Base-by-base conservation (phyloP, 2,329 filamentous ascomycete genomes). In the Fusarium poae region DNA sequence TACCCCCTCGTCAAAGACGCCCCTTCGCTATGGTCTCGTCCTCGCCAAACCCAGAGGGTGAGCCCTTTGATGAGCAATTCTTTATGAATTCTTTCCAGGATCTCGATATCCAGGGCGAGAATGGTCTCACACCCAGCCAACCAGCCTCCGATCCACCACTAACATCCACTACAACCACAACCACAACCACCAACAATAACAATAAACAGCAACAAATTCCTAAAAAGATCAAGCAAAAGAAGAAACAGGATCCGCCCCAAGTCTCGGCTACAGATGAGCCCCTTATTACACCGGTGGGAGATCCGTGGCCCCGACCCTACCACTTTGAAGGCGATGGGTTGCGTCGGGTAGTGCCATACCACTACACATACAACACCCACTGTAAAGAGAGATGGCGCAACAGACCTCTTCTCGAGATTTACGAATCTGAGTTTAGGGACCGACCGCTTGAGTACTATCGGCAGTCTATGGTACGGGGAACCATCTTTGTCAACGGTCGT, bases 321-420 rank as follows among this genome's bases (percentile, higher is more conserved):
- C 91, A 91, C 74, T 84, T 97, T 66, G 91, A 97, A 73, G 90
- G 67, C 25, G 67, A 91, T 72, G 94, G 92, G 11, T 82, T 99
- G 65, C 90, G 94, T 51, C 90, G 93, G 68, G 91, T 97, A 32
- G 86, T 85, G 43, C 95, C 95, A 5, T 98, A 99, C 77, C 89
- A 96, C 77, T 97, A 86, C 79, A 97, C 94, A 4, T 97, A 97
- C 84, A 97, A 97, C 77, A 97, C 95, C 0, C 93, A 89, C 81
- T 96, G 92, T 83, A 99, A 98, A 81, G 87, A 97, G 81, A 86
- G 96, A 79, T 99, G 96, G 96, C 88, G 95, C 56, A 92, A 91
- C 32, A 86, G 93, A 37, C 86, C 87, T 63, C 82, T 99, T 46
- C 84, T 97, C 52, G 93, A 97, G 48, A 92, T 99, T 48, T 99